A percentile compares a stretch with the other conserved stretches of the same genome.
Conservation (phyloP, 2,329 filamentous ascomycete genomes). For the Xylaria sp. region DNA sequence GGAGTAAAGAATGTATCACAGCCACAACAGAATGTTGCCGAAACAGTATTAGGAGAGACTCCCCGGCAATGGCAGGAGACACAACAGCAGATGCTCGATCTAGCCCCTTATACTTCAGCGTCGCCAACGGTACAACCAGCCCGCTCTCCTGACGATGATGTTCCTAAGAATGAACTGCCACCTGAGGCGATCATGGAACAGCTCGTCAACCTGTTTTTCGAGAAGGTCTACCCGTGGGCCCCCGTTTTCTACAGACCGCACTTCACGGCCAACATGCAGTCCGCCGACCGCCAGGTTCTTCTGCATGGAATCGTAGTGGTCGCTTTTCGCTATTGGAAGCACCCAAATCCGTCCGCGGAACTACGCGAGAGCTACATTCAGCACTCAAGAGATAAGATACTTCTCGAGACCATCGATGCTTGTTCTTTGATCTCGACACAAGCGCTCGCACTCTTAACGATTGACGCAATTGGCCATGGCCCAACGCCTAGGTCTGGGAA, state of each 20-base stretch:
- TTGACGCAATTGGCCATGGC: conserved; percentile 16
- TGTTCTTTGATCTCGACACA: conserved; percentile 22
- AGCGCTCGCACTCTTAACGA: conserved; percentile 13
- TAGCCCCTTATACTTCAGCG: not conserved
- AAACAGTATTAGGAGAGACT: not conserved
- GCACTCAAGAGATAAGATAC: conserved; percentile 20
- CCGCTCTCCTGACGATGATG: not conserved
- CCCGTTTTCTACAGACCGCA: conserved; percentile 15
- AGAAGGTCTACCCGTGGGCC: conserved; percentile 19
- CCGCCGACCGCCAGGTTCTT: conserved; percentile 9
- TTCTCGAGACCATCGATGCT: conserved; percentile 14
- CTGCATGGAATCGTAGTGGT: conserved; percentile 17
- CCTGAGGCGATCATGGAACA: conserved; percentile 14
- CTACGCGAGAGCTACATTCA: conserved; percentile 9
- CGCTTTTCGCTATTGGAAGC: conserved; percentile 16
- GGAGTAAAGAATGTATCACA: not conserved
- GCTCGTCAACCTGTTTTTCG: conserved; percentile 18
- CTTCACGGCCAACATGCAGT: conserved; percentile 10
- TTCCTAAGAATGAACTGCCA: conserved; percentile 3
- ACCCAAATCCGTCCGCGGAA: not conserved
- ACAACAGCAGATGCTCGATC: not conserved
- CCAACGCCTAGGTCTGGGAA: conserved; percentile 16
- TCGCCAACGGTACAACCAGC: not conserved
- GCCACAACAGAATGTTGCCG: not conserved
- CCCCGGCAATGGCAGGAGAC: conserved; percentile 3